These are phyloP conservation scores for Cryptococcus sp. DNA, from an alignment of 1,284 basidiomycete genomes.

Conservation along the genomic window DNA sequence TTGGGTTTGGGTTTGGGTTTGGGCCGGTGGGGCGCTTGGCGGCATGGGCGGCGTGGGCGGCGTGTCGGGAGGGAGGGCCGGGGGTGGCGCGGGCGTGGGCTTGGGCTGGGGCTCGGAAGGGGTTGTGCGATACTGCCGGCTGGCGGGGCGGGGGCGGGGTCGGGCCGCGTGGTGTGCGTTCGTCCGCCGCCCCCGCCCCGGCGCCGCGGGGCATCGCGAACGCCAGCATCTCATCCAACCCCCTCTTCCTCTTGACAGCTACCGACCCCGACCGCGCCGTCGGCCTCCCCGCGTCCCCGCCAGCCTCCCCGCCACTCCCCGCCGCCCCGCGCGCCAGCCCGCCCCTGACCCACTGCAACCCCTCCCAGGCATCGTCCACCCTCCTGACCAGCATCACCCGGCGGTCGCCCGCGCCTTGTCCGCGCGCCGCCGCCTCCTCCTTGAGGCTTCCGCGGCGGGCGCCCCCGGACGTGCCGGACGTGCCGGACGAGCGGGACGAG, in stretches of 20 bases:
- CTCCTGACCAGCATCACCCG: conserved; percentile 36
- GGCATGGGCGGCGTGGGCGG: too few relatives aligned
- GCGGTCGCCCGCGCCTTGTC: conserved; percentile 11
- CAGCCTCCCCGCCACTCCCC: neutral
- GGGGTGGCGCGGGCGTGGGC: too few relatives aligned
- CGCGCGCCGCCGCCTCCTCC: neutral
- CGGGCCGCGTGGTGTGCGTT: too few relatives aligned
- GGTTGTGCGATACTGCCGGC: too few relatives aligned
- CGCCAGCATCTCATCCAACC: neutral
- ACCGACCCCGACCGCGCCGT: neutral
- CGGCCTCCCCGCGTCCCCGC: neutral
- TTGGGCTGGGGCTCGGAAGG: too few relatives aligned
- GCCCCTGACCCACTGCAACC: conserved; percentile 1
- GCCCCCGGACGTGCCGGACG: neutral
- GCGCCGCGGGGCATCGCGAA: too few relatives aligned
- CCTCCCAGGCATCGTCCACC: conserved; percentile 31
- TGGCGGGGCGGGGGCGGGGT: too few relatives aligned
- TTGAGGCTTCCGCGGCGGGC: neutral
- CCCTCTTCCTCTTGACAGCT: neutral
- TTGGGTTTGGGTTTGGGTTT: too few relatives aligned
- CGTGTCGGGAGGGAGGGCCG: too few relatives aligned
- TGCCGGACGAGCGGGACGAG: neutral
- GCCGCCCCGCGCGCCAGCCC: neutral
- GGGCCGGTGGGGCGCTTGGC: too few relatives aligned
- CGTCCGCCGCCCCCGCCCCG: too few relatives aligned